phyloP scores from a whole-genome alignment of 306 rosid species.

The Trifolium pratense region DNA sequence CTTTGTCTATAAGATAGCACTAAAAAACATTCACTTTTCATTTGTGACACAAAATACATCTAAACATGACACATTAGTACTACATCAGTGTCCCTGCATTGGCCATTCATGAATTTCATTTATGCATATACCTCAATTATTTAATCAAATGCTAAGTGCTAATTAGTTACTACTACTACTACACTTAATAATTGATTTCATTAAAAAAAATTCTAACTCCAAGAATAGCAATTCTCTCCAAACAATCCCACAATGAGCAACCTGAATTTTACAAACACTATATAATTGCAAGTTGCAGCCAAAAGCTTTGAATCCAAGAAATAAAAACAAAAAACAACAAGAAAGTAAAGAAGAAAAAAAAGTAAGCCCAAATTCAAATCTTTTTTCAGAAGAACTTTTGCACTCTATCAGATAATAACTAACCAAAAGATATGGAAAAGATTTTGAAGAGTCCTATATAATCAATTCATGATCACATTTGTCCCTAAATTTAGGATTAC shows the following conservation, averaged over 20 bases:
- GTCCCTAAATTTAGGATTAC: slow-evolving; percentile 9
- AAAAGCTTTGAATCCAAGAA: slow-evolving; percentile 15
- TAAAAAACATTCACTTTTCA: slow-evolving; percentile 26
- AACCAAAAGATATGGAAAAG: slow-evolving; percentile 33
- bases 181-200: slow-evolving; percentile 21
- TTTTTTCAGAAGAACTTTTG: slow-evolving; percentile 31
- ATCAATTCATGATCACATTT: slow-evolving; percentile 36
- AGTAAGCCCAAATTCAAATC: background rate
- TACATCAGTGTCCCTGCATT: slow-evolving; percentile 12
- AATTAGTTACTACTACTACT: slow-evolving; percentile 5
- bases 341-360: background rate
- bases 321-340: slow-evolving; percentile 5
- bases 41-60: slow-evolving; percentile 19
- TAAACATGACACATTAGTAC: slow-evolving; percentile 12
- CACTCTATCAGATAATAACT: slow-evolving; percentile 22
- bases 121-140: background rate
- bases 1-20: slow-evolving; percentile 8
- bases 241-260: slow-evolving; percentile 28
- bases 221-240: slow-evolving; percentile 3
- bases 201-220: slow-evolving; percentile 14
- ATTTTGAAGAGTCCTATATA: slow-evolving; percentile 17
- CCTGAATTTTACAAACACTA: slow-evolving; percentile 10
- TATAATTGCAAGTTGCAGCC: background rate
- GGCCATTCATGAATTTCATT: slow-evolving; percentile 3
- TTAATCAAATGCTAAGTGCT: slow-evolving; percentile 1